A percentile compares a stretch with the other conserved stretches of the same genome.
Conservation (phyloP, 192 early-diverging fungal species). For the Coemansia sp. region DNA sequence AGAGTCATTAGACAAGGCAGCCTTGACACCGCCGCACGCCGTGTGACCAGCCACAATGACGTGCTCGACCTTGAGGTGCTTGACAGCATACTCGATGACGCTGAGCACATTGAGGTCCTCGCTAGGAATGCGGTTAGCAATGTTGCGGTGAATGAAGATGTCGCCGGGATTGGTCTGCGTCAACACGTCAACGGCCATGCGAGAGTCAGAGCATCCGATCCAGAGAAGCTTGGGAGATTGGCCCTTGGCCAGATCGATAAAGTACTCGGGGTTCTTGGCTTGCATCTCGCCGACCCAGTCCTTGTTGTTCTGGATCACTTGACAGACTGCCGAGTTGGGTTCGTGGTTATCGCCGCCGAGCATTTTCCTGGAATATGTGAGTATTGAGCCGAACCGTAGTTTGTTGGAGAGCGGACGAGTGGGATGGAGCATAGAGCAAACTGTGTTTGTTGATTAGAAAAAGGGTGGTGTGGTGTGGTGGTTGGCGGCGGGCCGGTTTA, state of each 20-base stretch:
- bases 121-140: slow-evolving; percentile 87
- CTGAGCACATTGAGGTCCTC: slow-evolving; percentile 81
- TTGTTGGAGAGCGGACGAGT: slow-evolving; percentile 26
- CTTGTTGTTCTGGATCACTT: slow-evolving; percentile 57
- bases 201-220: slow-evolving; percentile 92
- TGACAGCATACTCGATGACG: slow-evolving; percentile 93
- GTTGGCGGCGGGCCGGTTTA: slow-evolving; percentile 9
- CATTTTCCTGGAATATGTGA: slow-evolving; percentile 26
- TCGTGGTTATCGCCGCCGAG: slow-evolving; percentile 22
- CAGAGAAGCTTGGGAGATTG: slow-evolving; percentile 88
- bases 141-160: slow-evolving; percentile 96
- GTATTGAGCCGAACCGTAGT: slow-evolving; percentile 29
- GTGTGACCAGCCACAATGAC: slow-evolving; percentile 91
- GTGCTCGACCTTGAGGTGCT: slow-evolving; percentile 89
- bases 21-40: slow-evolving; percentile 71
- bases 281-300: slow-evolving; percentile 63
- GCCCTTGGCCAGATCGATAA: slow-evolving; percentile 67
- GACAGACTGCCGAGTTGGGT: slow-evolving; percentile 19
- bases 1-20: slow-evolving; percentile 62
- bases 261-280: slow-evolving; percentile 67
- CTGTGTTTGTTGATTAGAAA: background rate
- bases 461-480: background rate
- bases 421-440: slow-evolving; percentile 25
- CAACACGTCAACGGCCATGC: slow-evolving; percentile 84
- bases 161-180: slow-evolving; percentile 67